Evolutionary conservation across 2,329 filamentous ascomycete genomes (phyloP).

Genomic region (Aspergillus spinulosporus): DNA sequence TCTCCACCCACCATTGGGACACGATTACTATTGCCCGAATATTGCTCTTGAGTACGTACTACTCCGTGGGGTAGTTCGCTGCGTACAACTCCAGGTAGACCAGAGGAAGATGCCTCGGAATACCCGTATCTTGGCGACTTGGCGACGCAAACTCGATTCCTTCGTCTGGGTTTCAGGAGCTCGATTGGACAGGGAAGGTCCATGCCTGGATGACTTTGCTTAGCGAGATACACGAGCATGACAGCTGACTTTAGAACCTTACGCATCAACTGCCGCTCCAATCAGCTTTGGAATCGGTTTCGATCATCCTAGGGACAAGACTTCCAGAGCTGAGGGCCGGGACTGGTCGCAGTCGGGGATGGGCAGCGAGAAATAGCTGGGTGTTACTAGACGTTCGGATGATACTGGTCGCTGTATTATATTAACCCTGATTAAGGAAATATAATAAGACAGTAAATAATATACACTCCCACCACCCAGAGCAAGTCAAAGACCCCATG

Average conservation of each 20-base stretch:
- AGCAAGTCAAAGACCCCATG: no score
- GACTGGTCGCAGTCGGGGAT: background rate
- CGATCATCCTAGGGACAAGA: constrained; percentile 3
- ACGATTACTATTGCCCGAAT: no score
- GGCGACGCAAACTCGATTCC: background rate
- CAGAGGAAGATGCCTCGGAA: background rate
- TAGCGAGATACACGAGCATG: background rate
- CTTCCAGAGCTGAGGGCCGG: constrained; percentile 1
- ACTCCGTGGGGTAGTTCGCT: background rate
- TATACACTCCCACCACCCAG: background rate
- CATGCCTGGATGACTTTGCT: background rate
- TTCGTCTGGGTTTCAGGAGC: background rate
- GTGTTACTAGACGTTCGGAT: no score
- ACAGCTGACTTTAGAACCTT: background rate
- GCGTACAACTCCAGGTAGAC: background rate
- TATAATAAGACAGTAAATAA: background rate
- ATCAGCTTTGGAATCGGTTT: background rate
- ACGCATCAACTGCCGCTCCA: background rate
- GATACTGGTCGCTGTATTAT: background rate
- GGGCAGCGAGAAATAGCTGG: background rate
- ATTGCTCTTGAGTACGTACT: no score
- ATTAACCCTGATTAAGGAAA: background rate
- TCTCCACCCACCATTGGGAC: no score
- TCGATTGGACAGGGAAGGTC: background rate
- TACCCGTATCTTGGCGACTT: background rate